A percentile compares a stretch with the other conserved stretches of the same genome.
Evolutionary conservation across 495 filamentous ascomycete species (phyloP).

Genomic region (Neurospora cerealis): DNA sequence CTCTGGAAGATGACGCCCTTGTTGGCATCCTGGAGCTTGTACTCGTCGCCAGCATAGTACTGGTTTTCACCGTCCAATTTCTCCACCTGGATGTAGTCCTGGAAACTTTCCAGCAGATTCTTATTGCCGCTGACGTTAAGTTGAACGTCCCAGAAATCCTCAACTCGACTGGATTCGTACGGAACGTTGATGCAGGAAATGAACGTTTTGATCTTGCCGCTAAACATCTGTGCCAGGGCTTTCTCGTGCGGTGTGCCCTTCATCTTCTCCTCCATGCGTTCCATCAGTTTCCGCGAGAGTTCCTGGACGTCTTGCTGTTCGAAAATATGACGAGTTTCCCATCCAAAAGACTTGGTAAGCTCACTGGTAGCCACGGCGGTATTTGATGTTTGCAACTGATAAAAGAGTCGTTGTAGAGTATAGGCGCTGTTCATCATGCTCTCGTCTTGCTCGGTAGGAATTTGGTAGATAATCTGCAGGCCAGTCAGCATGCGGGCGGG

Average conservation of each 20-base stretch:
- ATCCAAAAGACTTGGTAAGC: constrained; percentile 91
- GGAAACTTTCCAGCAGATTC: constrained; percentile 87
- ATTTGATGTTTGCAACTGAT: constrained; percentile 77
- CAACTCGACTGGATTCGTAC: constrained; percentile 86
- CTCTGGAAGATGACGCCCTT: constrained; percentile 96
- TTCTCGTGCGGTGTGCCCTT: constrained; percentile 95
- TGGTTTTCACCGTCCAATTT: constrained; percentile 97
- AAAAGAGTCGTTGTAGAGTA: constrained; percentile 88
- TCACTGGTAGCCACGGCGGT: constrained; percentile 81
- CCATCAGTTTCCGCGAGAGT: constrained; percentile 91
- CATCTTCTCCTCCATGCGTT: constrained; percentile 92
- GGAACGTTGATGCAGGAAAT: constrained; percentile 97
- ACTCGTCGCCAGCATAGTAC: constrained; percentile 81
- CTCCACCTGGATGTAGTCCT: constrained; percentile 92
- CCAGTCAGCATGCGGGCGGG: constrained; percentile 1
- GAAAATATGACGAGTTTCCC: constrained; percentile 96
- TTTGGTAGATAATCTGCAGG: constrained; percentile 83
- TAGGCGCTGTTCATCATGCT: constrained; percentile 80
- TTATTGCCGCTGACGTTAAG: constrained; percentile 92
- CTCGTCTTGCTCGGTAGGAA: constrained; percentile 81
- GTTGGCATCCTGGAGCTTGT: constrained; percentile 88
- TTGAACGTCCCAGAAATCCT: constrained; percentile 99
- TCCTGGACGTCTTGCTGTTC: constrained; percentile 99
- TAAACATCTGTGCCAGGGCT: constrained; percentile 79
- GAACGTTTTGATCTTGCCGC: constrained; percentile 95